These are phyloP conservation scores for Phylloporus sp. DNA, from an alignment of 1,284 basidiomycete species.

Conservation along the genomic window DNA sequence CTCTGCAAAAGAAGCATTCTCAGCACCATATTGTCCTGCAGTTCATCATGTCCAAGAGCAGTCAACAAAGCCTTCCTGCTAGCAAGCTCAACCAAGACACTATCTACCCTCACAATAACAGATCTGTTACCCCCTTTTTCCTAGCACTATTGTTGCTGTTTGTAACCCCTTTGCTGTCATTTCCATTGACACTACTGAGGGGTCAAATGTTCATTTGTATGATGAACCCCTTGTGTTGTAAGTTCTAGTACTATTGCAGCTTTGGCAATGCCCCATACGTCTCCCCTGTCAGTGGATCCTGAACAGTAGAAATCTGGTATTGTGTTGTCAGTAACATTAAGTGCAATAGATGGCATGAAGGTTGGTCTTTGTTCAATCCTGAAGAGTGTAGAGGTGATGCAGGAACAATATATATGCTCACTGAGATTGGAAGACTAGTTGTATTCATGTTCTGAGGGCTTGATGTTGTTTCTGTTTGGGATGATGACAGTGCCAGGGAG, in stretches of 20 bases:
- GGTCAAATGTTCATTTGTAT: conserved; percentile 68
- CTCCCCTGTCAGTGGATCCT: conserved; percentile 84
- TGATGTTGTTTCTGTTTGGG: background rate
- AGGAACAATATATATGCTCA: conserved; percentile 72
- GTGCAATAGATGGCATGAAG: conserved; percentile 77
- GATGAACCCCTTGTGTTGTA: conserved; percentile 73
- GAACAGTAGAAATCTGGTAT: conserved; percentile 75
- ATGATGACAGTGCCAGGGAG: conserved; percentile 20
- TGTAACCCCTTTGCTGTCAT: conserved; percentile 31
- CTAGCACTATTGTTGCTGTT: conserved; percentile 26
- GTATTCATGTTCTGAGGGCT: background rate
- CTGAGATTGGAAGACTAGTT: conserved; percentile 57
- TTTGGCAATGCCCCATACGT: conserved; percentile 66
- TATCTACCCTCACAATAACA: conserved; percentile 60
- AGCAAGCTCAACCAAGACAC: conserved; percentile 60
- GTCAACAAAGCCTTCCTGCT: conserved; percentile 80
- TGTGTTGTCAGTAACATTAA: conserved; percentile 84
- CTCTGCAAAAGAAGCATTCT: conserved; percentile 71
- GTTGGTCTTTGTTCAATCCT: conserved; percentile 62
- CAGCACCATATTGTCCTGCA: conserved; percentile 70
- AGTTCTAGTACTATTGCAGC: conserved; percentile 78
- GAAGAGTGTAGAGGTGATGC: conserved; percentile 83
- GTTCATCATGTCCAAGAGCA: conserved; percentile 72
- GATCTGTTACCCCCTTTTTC: conserved; percentile 29
- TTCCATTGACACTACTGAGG: conserved; percentile 31